A percentile compares a stretch with the other conserved stretches of the same genome.
Evolutionary conservation across 1,284 basidiomycete genomes (phyloP).

Genomic region (Rhodotorula mucilaginosa): DNA sequence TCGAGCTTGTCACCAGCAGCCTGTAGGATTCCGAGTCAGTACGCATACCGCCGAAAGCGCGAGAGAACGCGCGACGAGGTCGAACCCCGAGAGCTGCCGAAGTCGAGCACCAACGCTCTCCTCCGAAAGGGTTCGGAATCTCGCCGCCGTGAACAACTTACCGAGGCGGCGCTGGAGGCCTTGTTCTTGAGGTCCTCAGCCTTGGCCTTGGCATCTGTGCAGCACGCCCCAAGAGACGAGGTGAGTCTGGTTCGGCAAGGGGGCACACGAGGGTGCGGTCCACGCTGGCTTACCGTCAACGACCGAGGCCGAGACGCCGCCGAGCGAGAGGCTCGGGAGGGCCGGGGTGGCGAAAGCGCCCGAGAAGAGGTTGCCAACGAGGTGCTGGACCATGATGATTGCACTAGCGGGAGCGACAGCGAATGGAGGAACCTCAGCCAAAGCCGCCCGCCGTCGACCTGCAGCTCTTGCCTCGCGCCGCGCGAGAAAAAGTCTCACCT

Average conservation of each 20-base stretch:
- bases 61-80: background rate
- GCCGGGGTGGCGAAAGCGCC: slow-evolving; percentile 34
- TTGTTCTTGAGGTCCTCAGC: slow-evolving; percentile 38
- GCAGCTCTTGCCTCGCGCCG: background rate
- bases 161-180: slow-evolving; percentile 21
- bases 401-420: background rate
- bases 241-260: background rate
- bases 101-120: background rate
- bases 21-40: slow-evolving; percentile 4
- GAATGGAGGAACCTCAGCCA: background rate
- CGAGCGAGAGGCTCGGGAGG: slow-evolving; percentile 34
- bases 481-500: slow-evolving; percentile 1
- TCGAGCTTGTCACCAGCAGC: slow-evolving; percentile 39
- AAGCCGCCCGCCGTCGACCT: background rate
- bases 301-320: slow-evolving; percentile 37
- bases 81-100: slow-evolving; percentile 18
- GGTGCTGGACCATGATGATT: slow-evolving; percentile 15
- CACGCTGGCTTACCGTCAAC: slow-evolving; percentile 32
- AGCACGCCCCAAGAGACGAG: background rate
- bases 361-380: slow-evolving; percentile 25
- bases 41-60: too few relatives aligned
- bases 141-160: background rate
- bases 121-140: background rate
- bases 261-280: background rate
- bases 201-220: slow-evolving; percentile 41